These are phyloP conservation scores for Kwoniella shandongensis DNA, from an alignment of 768 basidiomycete species.

Conservation along the genomic window DNA sequence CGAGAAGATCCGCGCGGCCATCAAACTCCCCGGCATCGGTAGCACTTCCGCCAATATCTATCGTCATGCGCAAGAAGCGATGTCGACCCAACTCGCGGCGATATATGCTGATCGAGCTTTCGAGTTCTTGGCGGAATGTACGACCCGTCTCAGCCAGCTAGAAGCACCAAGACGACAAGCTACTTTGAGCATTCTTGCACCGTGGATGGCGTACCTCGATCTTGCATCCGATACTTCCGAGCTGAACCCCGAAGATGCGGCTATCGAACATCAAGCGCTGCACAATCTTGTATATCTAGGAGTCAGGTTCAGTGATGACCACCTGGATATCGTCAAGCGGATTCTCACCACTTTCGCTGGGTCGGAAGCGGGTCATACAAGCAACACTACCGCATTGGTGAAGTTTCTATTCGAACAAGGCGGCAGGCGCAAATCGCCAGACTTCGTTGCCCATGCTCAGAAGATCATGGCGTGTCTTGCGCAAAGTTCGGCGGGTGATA, in stretches of 20 bases:
- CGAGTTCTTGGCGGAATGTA: constrained; percentile 68
- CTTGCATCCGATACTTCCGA: constrained; percentile 60
- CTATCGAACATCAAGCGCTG: constrained; percentile 59
- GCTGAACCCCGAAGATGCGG: constrained; percentile 60
- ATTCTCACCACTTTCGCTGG: constrained; percentile 80
- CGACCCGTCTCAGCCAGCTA: constrained; percentile 69
- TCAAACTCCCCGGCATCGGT: constrained; percentile 70
- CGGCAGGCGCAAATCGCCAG: constrained; percentile 73
- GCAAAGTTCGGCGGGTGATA: constrained; percentile 68
- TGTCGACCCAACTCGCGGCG: constrained; percentile 75
- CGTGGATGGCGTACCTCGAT: constrained; percentile 77
- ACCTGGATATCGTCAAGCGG: constrained; percentile 74
- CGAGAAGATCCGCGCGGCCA: constrained; percentile 64
- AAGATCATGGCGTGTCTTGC: constrained; percentile 81
- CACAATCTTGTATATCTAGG: constrained; percentile 83
- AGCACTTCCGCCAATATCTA: constrained; percentile 75
- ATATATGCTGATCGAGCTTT: constrained; percentile 66
- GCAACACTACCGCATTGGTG: constrained; percentile 73
- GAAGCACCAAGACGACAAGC: constrained; percentile 59
- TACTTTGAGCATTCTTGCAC: constrained; percentile 75
- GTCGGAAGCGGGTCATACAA: constrained; percentile 56
- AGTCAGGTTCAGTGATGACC: constrained; percentile 67
- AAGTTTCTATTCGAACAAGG: constrained; percentile 85
- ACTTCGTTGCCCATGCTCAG: constrained; percentile 75
- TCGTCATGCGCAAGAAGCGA: constrained; percentile 72